Percentiles rank a stretch among this genome's conserved stretches.
Evolutionary conservation across 148 eudicot genomes (phyloP).

Genomic region (Amaranthus cruentus): DNA sequence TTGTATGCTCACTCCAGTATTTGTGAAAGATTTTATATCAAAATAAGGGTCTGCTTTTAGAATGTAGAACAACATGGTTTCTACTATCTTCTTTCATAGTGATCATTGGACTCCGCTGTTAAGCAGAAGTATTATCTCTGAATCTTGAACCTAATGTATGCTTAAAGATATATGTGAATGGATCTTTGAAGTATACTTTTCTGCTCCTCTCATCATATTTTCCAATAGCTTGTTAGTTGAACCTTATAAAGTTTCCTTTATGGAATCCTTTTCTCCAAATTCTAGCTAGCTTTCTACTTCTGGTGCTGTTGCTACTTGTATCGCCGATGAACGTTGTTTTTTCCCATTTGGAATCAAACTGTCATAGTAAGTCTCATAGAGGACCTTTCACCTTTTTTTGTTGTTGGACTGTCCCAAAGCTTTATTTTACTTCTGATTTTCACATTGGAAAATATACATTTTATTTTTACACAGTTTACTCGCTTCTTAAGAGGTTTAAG

Average conservation of each 20-base stretch:
- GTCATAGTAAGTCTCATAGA: no score
- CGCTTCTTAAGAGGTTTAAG: no score
- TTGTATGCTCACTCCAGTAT: conserved; percentile 18
- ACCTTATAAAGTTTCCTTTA: background rate
- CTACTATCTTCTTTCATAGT: background rate
- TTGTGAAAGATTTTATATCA: background rate
- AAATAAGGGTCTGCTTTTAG: background rate
- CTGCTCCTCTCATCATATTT: background rate
- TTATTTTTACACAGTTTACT: no score
- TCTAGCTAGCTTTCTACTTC: background rate
- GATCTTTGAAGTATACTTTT: background rate
- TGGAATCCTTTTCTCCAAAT: background rate
- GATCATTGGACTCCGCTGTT: background rate
- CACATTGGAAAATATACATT: no score
- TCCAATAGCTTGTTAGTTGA: background rate
- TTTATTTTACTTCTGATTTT: no score
- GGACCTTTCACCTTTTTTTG: no score
- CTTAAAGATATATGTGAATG: background rate
- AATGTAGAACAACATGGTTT: background rate
- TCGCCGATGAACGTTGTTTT: no score
- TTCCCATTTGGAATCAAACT: no score
- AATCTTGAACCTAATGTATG: background rate
- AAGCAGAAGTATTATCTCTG: background rate
- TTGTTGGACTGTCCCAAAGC: no score
- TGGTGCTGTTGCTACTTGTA: background rate